These are phyloP conservation scores for Phanerochaete sordida DNA, from an alignment of 768 basidiomycete species.

Conservation along the genomic window DNA sequence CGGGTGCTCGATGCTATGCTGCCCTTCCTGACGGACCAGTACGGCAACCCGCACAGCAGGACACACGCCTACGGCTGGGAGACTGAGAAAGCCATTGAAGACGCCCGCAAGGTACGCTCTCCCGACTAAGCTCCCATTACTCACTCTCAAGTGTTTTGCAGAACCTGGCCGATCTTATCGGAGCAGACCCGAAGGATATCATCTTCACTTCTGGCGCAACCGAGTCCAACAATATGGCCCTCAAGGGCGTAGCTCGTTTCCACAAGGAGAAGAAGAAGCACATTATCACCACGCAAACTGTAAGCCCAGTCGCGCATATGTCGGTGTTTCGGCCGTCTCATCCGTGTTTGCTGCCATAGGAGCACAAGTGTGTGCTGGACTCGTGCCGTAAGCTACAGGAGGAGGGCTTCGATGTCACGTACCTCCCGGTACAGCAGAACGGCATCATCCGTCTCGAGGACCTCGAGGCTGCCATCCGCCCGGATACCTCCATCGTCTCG, in stretches of 20 bases:
- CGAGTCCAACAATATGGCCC: slow-evolving; percentile 95
- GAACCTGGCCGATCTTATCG: slow-evolving; percentile 90
- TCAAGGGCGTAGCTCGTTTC: slow-evolving; percentile 96
- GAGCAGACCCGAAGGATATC: slow-evolving; percentile 93
- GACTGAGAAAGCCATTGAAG: slow-evolving; percentile 91
- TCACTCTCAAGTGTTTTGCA: slow-evolving; percentile 27
- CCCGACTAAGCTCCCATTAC: background rate
- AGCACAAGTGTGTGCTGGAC: slow-evolving; percentile 99
- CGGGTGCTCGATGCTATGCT: slow-evolving; percentile 97
- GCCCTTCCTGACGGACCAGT: slow-evolving; percentile 92
- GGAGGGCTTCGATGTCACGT: slow-evolving; percentile 97
- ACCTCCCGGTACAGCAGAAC: slow-evolving; percentile 88
- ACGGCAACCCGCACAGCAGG: slow-evolving; percentile 96
- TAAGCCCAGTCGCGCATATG: slow-evolving; percentile 32
- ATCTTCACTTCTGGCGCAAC: slow-evolving; percentile 98
- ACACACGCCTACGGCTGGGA: slow-evolving; percentile 99
- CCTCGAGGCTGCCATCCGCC: slow-evolving; percentile 85
- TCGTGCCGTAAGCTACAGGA: slow-evolving; percentile 94
- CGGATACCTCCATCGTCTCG: slow-evolving; percentile 91
- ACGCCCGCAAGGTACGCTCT: slow-evolving; percentile 72
- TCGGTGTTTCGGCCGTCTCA: background rate
- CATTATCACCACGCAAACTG: slow-evolving; percentile 93
- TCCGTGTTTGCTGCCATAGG: slow-evolving; percentile 40
- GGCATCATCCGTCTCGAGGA: slow-evolving; percentile 77
- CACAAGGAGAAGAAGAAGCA: slow-evolving; percentile 92